Evolutionary conservation across 768 basidiomycete genomes (phyloP).

Genomic region (Psilocybe sp.): DNA sequence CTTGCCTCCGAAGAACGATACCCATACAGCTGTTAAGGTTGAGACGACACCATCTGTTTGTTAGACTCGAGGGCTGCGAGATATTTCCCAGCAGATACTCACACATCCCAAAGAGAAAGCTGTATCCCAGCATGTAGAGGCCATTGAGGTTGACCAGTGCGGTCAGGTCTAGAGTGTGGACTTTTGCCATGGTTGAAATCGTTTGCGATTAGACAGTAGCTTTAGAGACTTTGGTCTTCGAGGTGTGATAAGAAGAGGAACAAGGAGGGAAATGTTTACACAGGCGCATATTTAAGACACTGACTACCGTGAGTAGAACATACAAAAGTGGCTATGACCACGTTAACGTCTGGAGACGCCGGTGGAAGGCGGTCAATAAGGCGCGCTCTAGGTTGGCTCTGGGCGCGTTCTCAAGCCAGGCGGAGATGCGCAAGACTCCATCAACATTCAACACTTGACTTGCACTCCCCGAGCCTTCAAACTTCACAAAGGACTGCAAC

Average conservation of each 20-base stretch:
- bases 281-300: no score
- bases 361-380: no score
- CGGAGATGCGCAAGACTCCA: no score
- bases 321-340: no score
- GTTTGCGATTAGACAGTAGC: neutral
- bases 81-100: constrained; percentile 24
- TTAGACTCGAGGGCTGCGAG: neutral
- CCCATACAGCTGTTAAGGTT: constrained; percentile 45
- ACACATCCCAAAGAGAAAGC: constrained; percentile 73
- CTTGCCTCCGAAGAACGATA: constrained; percentile 65
- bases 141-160: constrained; percentile 34
- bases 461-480: neutral
- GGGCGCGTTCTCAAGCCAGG: no score
- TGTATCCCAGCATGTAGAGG: constrained; percentile 54
- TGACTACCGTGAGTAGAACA: no score
- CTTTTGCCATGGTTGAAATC: constrained; percentile 36
- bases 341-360: no score
- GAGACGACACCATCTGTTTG: neutral
- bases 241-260: no score
- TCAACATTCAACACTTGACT: no score
- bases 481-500: neutral
- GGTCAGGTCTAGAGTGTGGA: constrained; percentile 30
- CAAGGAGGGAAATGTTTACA: no score
- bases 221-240: no score
- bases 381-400: no score